Percentiles rank a stretch among this genome's conserved stretches.
Evolutionary conservation across 495 filamentous ascomycete species (phyloP).

Genomic region (Lasiosphaeriaceae sp.): DNA sequence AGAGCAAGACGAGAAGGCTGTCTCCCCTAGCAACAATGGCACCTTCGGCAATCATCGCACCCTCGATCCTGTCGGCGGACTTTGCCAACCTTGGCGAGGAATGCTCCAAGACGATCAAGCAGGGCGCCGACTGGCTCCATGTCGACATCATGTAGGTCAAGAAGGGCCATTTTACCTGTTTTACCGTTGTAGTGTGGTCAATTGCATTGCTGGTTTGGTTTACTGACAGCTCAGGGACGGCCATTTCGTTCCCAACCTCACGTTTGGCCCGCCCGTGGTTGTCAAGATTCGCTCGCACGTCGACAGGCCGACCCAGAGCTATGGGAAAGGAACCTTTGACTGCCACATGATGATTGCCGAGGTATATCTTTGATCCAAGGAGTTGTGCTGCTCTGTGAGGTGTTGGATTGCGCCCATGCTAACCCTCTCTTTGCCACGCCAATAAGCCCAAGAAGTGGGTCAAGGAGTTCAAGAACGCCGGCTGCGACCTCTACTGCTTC

Average conservation of each 20-base stretch:
- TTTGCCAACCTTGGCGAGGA: slow-evolving; percentile 82
- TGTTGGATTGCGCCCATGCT: background rate
- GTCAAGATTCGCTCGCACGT: slow-evolving; percentile 87
- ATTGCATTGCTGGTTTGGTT: background rate
- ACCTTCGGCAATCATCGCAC: slow-evolving; percentile 89
- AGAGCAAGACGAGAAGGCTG: background rate
- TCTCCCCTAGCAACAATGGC: slow-evolving; percentile 54
- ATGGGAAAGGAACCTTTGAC: slow-evolving; percentile 88
- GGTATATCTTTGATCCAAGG: slow-evolving; percentile 45
- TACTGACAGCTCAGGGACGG: slow-evolving; percentile 55
- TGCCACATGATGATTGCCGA: slow-evolving; percentile 99
- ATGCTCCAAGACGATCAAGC: slow-evolving; percentile 74
- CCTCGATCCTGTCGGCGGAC: slow-evolving; percentile 95
- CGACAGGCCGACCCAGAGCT: slow-evolving; percentile 43
- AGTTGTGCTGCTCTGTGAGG: no score
- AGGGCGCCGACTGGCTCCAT: slow-evolving; percentile 87
- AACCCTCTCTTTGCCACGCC: background rate
- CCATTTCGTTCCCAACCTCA: slow-evolving; percentile 98
- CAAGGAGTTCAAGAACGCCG: slow-evolving; percentile 84
- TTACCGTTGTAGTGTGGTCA: background rate
- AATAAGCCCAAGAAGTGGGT: slow-evolving; percentile 94
- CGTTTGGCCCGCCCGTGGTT: slow-evolving; percentile 89
- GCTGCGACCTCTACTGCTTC: slow-evolving; percentile 98
- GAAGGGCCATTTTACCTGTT: slow-evolving; percentile 1
- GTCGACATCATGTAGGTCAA: slow-evolving; percentile 76